These are phyloP conservation scores for Colletotrichum neosansevieriae DNA, from an alignment of 2,329 filamentous ascomycete genomes.

Conservation along the genomic window DNA sequence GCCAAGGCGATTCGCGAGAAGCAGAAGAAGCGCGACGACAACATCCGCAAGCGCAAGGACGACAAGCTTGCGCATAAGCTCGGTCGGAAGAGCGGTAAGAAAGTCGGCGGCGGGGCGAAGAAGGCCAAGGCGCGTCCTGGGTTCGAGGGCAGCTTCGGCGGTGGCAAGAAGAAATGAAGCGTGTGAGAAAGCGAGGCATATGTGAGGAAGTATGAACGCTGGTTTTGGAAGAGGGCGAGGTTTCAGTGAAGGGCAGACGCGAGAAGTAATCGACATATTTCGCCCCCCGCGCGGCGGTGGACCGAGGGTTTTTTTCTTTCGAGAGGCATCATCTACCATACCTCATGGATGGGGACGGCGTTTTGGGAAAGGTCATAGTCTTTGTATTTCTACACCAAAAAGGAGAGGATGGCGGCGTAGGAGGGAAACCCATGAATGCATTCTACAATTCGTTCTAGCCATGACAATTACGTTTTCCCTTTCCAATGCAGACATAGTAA, in stretches of 20 bases:
- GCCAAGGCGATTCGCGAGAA: conserved; percentile 81
- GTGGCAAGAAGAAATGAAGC: conserved; percentile 58
- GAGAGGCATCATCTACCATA: conserved; percentile 9
- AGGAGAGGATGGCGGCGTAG: conserved; percentile 33
- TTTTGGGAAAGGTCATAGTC: conserved; percentile 10
- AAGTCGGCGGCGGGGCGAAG: conserved; percentile 55
- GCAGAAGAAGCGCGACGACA: conserved; percentile 86
- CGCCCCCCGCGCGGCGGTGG: not conserved
- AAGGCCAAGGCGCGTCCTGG: conserved; percentile 73
- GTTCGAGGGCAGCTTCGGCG: conserved; percentile 76
- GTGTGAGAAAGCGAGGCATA: not conserved
- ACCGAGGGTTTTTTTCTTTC: not conserved
- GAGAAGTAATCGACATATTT: conserved; percentile 33
- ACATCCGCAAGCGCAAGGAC: conserved; percentile 79
- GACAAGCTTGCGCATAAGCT: conserved; percentile 73
- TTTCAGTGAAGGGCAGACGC: not conserved
- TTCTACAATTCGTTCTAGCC: conserved; percentile 36
- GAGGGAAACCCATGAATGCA: conserved; percentile 35
- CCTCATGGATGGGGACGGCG: conserved; percentile 25
- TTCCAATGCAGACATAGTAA: not conserved
- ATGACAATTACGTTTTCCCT: conserved; percentile 11
- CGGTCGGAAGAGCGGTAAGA: conserved; percentile 64
- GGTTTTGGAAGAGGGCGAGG: not conserved
- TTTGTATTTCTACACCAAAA: conserved; percentile 15
- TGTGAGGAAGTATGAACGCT: not conserved